Conservation (phyloP, 768 basidiomycete genomes). For the Lactifluus subvellereus region DNA sequence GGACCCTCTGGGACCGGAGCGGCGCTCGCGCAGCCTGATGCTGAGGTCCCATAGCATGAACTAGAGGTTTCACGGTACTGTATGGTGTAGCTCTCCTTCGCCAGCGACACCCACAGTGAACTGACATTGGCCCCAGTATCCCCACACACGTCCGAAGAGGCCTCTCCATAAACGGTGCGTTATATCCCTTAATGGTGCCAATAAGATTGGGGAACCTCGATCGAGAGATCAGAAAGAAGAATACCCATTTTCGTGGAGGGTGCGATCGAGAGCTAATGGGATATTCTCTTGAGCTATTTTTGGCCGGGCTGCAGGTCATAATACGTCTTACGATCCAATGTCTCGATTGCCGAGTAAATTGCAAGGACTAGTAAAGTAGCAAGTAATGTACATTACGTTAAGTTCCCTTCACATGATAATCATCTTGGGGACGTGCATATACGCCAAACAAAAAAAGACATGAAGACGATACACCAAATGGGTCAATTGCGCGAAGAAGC, state of each 20-base stretch:
- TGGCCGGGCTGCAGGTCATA: neutral
- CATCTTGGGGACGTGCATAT: neutral
- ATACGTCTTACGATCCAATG: neutral
- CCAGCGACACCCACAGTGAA: neutral
- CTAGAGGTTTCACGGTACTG: neutral
- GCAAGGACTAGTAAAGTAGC: neutral
- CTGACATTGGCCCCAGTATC: neutral
- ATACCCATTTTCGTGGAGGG: neutral
- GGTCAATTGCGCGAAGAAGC: too few species aligned
- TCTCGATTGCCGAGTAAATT: neutral
- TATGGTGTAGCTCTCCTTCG: neutral
- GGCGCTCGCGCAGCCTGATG: neutral
- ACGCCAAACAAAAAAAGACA: neutral
- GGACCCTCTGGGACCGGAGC: constrained; percentile 2
- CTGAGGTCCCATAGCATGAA: neutral
- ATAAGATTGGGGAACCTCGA: neutral
- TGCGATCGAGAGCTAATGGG: neutral
- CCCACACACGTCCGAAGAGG: neutral
- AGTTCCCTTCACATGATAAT: neutral
- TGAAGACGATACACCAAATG: neutral
- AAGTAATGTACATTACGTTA: constrained; percentile 3
- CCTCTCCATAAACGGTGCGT: neutral
- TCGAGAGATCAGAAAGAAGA: neutral
- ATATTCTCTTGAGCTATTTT: too few species aligned
- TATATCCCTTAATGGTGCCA: neutral